These are phyloP conservation scores for Pugionium cornutum DNA, from an alignment of 345 rosid genomes.

Conservation along the genomic window DNA sequence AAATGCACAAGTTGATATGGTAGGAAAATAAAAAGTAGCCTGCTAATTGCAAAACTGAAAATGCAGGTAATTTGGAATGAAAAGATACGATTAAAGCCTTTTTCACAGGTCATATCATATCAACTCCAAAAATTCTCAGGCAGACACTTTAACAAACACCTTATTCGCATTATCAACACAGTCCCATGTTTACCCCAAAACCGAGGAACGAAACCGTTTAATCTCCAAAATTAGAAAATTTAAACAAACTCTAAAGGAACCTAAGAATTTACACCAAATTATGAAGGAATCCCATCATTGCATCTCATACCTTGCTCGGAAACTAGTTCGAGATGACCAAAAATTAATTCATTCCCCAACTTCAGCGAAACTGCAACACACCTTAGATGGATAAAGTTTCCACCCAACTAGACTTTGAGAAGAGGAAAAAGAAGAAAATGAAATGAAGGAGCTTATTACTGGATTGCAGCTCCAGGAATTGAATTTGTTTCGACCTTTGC, in stretches of 20 bases:
- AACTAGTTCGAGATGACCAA: neutral
- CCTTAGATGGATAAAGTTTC: conserved; percentile 11
- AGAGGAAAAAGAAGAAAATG: neutral
- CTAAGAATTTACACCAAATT: neutral
- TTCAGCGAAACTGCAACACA: conserved; percentile 4
- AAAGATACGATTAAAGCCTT: neutral
- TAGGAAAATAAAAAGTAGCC: neutral
- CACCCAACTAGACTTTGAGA: neutral
- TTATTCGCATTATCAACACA: conserved; percentile 22
- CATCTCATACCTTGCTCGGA: neutral
- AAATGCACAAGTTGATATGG: conserved; percentile 7
- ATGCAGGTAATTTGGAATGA: neutral
- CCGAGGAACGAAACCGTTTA: neutral
- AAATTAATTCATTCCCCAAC: neutral
- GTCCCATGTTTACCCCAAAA: neutral
- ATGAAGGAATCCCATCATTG: neutral
- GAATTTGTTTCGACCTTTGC: conserved; percentile 33
- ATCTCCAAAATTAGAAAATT: neutral
- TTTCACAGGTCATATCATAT: neutral
- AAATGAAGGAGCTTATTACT: conserved; percentile 39
- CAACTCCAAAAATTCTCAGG: conserved; percentile 2
- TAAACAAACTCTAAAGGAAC: neutral
- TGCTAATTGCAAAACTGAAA: neutral
- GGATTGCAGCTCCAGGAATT: conserved; percentile 13
- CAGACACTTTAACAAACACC: conserved; percentile 36